Evolutionary conservation across 2,329 filamentous ascomycete genomes (phyloP), one percentile per base, ranked within the genome.

Genomic region (Sphaceloma murrayae): DNA sequence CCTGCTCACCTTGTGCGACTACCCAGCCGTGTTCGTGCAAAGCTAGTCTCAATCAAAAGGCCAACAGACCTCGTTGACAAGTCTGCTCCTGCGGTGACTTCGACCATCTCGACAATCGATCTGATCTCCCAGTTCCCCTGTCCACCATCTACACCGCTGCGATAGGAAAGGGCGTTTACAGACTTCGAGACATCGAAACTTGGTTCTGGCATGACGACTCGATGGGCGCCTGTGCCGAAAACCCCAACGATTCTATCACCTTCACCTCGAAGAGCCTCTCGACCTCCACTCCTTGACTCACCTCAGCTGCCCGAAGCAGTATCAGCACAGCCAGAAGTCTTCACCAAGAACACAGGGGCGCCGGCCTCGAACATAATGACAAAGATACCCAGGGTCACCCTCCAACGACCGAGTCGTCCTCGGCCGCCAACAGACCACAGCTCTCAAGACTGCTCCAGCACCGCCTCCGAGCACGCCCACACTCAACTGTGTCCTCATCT

Each of bases 41-140:
- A 19, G 24, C 36, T 40, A 8, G 36, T 40, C 8, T 40, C 36
- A 10, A 29, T 40, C 36, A 29, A 40, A 4, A n/a, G n/a, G n/a
- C n/a, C n/a, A n/a, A n/a, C n/a, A n/a, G n/a, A n/a, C n/a, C n/a
- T n/a, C n/a, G n/a, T n/a, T n/a, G n/a, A n/a, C n/a, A 6, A 30
- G 21, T 6, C 24, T 27, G 24, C 11, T 7, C 19, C 10, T 21
- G 13, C 7, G 13, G 10, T 13, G 21, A 2, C 18, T 10, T 5
- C 16, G 16, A 4, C 4, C 7, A 6, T 3, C 33, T 11, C 8
- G 5, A 36, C 33, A 8, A 10, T 19, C 1, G 13, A 40, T 9
- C 36, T 30, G 5, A 9, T 40, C 5, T 9, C 11, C 8, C 14
- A 19, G 16, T 30, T 30, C 19, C 13, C 36, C 17, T 29, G n/a